Conservation (phyloP, 805 yeast species). For the Kodamaea kakaduensis region DNA sequence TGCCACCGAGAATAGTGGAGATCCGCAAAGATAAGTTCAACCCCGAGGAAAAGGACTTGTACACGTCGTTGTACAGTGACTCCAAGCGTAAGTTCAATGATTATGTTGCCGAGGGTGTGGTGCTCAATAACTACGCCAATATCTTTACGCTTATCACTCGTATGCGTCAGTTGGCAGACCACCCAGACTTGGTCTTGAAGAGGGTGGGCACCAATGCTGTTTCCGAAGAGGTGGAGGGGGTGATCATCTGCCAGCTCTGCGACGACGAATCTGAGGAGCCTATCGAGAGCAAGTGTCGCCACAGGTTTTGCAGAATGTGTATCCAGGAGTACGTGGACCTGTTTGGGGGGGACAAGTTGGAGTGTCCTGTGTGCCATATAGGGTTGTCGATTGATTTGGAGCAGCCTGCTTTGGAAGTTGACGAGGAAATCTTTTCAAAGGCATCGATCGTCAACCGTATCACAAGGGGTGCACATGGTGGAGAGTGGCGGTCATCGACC, state of each 20-base stretch:
- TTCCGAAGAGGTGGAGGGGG: constrained; percentile 44
- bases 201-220: constrained; percentile 46
- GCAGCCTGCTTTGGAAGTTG: constrained; percentile 79
- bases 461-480: constrained; percentile 62
- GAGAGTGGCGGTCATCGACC: constrained; percentile 91
- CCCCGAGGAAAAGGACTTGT: constrained; percentile 91
- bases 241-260: constrained; percentile 82
- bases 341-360: constrained; percentile 61
- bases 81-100: constrained; percentile 84
- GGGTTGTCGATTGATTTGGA: constrained; percentile 85
- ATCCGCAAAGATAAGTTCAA: constrained; percentile 84
- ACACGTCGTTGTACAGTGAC: constrained; percentile 82
- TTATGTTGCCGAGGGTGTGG: constrained; percentile 94
- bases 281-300: constrained; percentile 90
- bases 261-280: constrained; percentile 99
- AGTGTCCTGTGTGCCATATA: constrained; percentile 96
- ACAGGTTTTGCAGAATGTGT: constrained; percentile 89
- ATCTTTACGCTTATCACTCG: constrained; percentile 93
- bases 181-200: constrained; percentile 90
- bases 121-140: constrained; percentile 92
- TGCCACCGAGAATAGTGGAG: constrained; percentile 94
- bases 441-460: constrained; percentile 82
- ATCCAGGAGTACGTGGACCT: constrained; percentile 86
- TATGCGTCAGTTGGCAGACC: constrained; percentile 98
- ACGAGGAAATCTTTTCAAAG: constrained; percentile 53